Evolutionary conservation across 2,329 filamentous ascomycete genomes (phyloP).

Genomic region (Ophidiomyces ophidiicola): DNA sequence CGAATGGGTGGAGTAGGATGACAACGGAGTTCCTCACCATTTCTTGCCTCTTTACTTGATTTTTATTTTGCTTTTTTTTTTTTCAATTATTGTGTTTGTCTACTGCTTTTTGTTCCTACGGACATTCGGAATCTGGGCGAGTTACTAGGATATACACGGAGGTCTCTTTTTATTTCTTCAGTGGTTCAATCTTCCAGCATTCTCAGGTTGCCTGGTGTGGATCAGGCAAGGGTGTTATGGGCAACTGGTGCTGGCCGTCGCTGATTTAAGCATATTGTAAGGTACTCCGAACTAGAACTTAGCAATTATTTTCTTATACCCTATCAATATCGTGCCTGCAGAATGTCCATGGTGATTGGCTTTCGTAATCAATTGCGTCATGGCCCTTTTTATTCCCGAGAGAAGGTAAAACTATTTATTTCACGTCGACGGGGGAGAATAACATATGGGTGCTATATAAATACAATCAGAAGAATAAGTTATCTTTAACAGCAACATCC

Average conservation of each 20-base stretch:
- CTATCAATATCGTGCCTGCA: background rate
- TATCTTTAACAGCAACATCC: background rate
- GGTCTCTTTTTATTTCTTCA: background rate
- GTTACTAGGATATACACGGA: background rate
- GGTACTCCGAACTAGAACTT: background rate
- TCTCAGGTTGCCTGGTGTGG: background rate
- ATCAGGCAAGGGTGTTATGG: background rate
- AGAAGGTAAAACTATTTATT: no score
- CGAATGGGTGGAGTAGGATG: no score
- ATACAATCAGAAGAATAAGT: no score
- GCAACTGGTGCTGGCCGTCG: conserved; percentile 6
- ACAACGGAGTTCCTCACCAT: background rate
- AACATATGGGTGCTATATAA: no score
- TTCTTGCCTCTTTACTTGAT: background rate
- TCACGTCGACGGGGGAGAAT: no score
- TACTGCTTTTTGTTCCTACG: background rate
- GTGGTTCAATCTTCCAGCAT: background rate
- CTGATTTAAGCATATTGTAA: conserved; percentile 1
- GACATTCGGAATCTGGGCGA: background rate
- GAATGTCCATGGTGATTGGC: no score
- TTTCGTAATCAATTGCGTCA: no score
- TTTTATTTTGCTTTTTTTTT: background rate
- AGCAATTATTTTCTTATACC: background rate
- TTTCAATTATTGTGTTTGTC: conserved; percentile 1
- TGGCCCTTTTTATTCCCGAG: no score